A percentile compares a stretch with the other conserved stretches of the same genome.
These are phyloP conservation scores for Pseudoneurospora amorphoporcata DNA, from an alignment of 495 filamentous ascomycete genomes.

Conservation along the genomic window DNA sequence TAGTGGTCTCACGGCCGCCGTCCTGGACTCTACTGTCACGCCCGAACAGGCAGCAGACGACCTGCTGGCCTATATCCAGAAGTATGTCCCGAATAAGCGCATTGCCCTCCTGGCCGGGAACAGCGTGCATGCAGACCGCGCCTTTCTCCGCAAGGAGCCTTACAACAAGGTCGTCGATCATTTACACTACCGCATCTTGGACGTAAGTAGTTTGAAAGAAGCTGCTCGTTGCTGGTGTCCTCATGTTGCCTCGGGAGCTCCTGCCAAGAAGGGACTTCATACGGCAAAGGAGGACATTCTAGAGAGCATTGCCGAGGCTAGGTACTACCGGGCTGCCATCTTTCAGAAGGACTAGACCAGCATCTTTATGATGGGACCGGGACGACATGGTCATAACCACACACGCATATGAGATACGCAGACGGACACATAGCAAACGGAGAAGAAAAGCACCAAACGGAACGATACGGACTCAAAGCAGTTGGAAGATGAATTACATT, in stretches of 20 bases:
- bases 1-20: conserved; percentile 71
- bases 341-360: conserved; percentile 32
- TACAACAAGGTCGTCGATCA: conserved; percentile 63
- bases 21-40: conserved; percentile 61
- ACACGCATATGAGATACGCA: not conserved
- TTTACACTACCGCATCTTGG: conserved; percentile 81
- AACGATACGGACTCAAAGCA: not conserved
- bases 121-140: conserved; percentile 79
- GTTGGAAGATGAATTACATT: not conserved
- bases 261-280: conserved; percentile 66
- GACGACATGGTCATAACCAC: not conserved
- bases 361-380: not conserved
- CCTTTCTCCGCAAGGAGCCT: conserved; percentile 65
- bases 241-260: conserved; percentile 30
- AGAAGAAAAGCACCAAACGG: not conserved
- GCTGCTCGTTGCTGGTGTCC: conserved; percentile 70
- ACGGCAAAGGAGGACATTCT: conserved; percentile 82
- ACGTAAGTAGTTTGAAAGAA: conserved; percentile 88
- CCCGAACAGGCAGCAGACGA: conserved; percentile 59
- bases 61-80: conserved; percentile 68
- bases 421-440: not conserved
- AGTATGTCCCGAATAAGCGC: conserved; percentile 51
- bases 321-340: conserved; percentile 59
- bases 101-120: conserved; percentile 78
- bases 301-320: conserved; percentile 87